Percentiles rank a stretch among this genome's conserved stretches.
Conservation (phyloP, 1,284 basidiomycete genomes). For the Sporisorium iseilematis-ciliati region DNA sequence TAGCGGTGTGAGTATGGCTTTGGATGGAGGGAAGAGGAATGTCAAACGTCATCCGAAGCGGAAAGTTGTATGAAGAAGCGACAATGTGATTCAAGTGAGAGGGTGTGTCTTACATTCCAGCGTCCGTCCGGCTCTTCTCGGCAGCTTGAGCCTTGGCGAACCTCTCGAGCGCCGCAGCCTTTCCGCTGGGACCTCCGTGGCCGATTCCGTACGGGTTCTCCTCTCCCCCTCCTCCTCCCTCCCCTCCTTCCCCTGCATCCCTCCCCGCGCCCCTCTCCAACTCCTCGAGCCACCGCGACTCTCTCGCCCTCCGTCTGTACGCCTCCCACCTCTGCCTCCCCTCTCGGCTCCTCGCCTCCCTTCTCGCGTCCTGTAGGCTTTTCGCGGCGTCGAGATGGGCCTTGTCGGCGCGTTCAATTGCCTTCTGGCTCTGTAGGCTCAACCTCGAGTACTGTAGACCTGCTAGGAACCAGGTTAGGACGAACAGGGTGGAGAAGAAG, state of each 20-base stretch:
- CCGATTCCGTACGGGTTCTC: conserved; percentile 28
- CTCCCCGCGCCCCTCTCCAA: neutral
- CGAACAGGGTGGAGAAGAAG: conserved; percentile 40
- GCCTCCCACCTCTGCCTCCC: conserved; percentile 31
- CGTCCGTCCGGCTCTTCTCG: neutral
- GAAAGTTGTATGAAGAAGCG: neutral
- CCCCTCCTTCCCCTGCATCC: neutral
- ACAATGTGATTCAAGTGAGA: neutral
- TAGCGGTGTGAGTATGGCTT: neutral
- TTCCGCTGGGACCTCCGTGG: conserved; percentile 51
- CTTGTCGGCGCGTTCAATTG: conserved; percentile 33
- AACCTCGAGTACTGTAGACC: conserved; percentile 43
- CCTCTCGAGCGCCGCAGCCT: conserved; percentile 27
- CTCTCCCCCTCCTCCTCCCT: neutral
- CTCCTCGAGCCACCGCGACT: conserved; percentile 25
- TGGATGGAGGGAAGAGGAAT: neutral
- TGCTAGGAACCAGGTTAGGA: conserved; percentile 50
- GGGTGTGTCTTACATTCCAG: neutral
- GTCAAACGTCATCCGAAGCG: neutral
- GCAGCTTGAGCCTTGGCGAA: conserved; percentile 20
- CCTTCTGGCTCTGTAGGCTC: conserved; percentile 38
- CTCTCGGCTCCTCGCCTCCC: conserved; percentile 31
- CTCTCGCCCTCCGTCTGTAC: conserved; percentile 26
- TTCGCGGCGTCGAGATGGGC: conserved; percentile 34
- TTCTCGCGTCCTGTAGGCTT: conserved; percentile 28